A percentile compares a stretch with the other conserved stretches of the same genome.
Evolutionary conservation across 345 rosid species (phyloP).

Genomic region (Erucastrum elatum): DNA sequence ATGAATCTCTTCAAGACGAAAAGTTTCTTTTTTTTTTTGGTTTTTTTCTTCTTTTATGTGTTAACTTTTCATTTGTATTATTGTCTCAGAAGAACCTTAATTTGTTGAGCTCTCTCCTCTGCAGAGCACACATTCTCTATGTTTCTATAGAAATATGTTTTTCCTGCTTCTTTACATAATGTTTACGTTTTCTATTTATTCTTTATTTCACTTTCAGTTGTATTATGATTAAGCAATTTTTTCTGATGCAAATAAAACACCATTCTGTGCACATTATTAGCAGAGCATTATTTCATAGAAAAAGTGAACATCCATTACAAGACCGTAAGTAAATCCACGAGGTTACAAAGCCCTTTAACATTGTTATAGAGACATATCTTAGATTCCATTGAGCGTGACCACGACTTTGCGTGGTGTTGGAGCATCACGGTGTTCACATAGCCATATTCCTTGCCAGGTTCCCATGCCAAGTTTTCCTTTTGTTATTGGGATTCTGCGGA

Average conservation of each 20-base stretch:
- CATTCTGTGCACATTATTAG: background rate
- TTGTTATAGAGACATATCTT: conserved; percentile 14
- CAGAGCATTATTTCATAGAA: conserved; percentile 2
- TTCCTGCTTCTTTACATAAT: background rate
- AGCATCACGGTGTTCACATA: conserved; percentile 89
- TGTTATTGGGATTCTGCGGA: conserved; percentile 79
- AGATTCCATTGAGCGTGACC: conserved; percentile 79
- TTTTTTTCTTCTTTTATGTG: background rate
- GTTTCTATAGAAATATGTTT: background rate
- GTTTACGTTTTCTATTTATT: background rate
- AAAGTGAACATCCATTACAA: background rate
- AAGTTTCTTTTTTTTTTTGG: background rate
- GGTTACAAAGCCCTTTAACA: conserved; percentile 3
- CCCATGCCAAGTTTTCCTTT: conserved; percentile 89
- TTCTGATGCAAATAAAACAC: conserved; percentile 1
- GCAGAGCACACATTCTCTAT: conserved; percentile 18
- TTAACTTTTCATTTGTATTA: background rate
- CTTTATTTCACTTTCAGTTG: background rate
- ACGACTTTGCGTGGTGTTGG: conserved; percentile 81
- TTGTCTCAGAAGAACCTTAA: conserved; percentile 20
- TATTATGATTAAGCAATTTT: background rate
- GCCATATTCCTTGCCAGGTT: conserved; percentile 99
- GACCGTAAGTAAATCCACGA: conserved; percentile 7
- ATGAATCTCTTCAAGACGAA: background rate
- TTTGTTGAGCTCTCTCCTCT: conserved; percentile 23